Evolutionary conservation across 2,329 filamentous ascomycete genomes (phyloP), one percentile per base, ranked within the genome.

Genomic region (Parasarocladium wereldwijsianum): DNA sequence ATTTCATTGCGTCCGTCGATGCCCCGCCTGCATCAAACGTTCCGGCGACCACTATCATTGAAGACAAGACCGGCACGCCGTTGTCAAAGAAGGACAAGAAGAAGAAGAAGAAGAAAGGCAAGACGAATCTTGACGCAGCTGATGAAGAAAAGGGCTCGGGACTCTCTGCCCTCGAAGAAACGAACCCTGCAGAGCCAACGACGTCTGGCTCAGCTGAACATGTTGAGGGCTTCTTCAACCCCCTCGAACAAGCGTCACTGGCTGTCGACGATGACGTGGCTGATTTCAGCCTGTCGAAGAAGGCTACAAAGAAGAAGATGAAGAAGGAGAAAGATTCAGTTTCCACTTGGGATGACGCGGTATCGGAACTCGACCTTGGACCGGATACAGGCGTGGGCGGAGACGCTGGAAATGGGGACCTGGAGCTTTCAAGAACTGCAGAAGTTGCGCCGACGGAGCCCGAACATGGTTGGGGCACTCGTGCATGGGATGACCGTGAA

Each of bases 261-360:
- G n/a, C 20, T 26, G 15, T 24, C 15, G 11, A 26, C n/a, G 17
- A 29, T 8, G 31, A 32, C 21, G 29, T 35, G 12, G 21, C 20
- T 11, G 37, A 34, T 11, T 19, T 17, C 13, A 11, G 32, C 12
- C 28, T 31, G 16, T 11, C 26, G 8, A 12, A 15, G 6, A 27
- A 32, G 19, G 23, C 28, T 12, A 30, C 34, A 9, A 33, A 33
- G 18, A 33, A 33, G 18, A 26, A 35, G 8, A 35, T 29, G 21
- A 35, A 37, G 25, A 33, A 31, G 26, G 33, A 31, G 31, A 31
- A 36, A 23, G 17, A 17, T 17, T 25, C 25, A 17, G 16, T 7
- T 11, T 15, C 13, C 4, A 15, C 27, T 13, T 29, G 21, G 11
- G 18, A 29, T 5, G 27, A 29, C 10, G 5, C 28, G 16, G 13